A percentile compares a stretch with the other conserved stretches of the same genome.
Evolutionary conservation across 352 stramenopile species (phyloP).

Genomic region (Phytophthora sp.): DNA sequence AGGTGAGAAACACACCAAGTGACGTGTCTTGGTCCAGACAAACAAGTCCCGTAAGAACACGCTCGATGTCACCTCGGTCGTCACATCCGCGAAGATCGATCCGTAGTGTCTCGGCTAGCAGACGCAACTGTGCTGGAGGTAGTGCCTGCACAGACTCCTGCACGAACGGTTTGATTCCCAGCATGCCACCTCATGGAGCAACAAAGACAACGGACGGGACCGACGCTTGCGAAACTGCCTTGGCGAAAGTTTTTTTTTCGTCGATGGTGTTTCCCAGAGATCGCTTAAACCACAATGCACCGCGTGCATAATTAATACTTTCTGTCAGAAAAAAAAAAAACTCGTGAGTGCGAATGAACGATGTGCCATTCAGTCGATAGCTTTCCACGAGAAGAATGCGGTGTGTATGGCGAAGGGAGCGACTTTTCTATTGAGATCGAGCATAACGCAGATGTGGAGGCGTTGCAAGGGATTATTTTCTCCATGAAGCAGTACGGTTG

Average conservation of each 20-base stretch:
- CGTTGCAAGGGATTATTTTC: no score
- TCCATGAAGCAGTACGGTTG: no score
- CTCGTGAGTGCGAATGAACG: no score
- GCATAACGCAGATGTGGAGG: no score
- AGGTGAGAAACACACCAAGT: slow-evolving; percentile 74
- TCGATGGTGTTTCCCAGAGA: no score
- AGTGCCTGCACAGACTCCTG: slow-evolving; percentile 68
- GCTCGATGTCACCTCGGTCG: slow-evolving; percentile 63
- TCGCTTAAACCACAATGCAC: no score
- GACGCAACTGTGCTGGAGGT: slow-evolving; percentile 44
- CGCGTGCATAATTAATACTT: no score
- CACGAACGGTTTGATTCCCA: slow-evolving; percentile 68
- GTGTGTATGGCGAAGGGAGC: no score
- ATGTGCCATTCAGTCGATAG: no score
- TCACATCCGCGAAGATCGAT: slow-evolving; percentile 67
- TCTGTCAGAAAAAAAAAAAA: no score
- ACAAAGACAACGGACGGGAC: slow-evolving; percentile 1
- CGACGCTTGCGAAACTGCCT: slow-evolving; percentile 12
- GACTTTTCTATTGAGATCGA: no score
- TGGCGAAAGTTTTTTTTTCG: slow-evolving; percentile 17
- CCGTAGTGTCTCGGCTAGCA: slow-evolving; percentile 65
- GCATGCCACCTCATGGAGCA: slow-evolving; percentile 35
- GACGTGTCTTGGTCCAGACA: slow-evolving; percentile 79
- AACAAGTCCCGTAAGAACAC: slow-evolving; percentile 63
- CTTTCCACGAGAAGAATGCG: no score